Evolutionary conservation across 495 filamentous ascomycete species (phyloP).

Genomic region (Trichocladium antarcticum): DNA sequence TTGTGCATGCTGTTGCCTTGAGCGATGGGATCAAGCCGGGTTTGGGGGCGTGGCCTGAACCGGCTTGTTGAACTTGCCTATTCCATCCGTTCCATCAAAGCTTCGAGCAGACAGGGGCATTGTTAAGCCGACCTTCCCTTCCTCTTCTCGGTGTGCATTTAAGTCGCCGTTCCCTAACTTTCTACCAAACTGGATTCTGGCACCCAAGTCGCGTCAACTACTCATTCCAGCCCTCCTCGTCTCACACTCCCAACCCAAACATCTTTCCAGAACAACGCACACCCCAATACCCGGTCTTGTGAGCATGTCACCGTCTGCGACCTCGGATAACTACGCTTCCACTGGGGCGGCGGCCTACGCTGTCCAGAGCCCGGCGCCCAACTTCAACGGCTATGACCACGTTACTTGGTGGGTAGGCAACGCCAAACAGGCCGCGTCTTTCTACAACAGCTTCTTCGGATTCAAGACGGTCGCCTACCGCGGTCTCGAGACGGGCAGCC

Average conservation of each 20-base stretch:
- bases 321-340: constrained; percentile 40
- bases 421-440: constrained; percentile 82
- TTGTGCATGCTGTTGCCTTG: not conserved
- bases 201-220: not conserved
- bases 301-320: constrained; percentile 63
- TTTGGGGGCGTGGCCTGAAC: constrained; percentile 5
- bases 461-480: constrained; percentile 71
- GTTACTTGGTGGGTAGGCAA: constrained; percentile 92
- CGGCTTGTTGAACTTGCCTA: not conserved
- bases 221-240: not conserved
- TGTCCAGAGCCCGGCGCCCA: constrained; percentile 33
- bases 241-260: not conserved
- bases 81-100: constrained; percentile 3
- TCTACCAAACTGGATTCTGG: too few relatives aligned
- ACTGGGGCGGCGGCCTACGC: constrained; percentile 35
- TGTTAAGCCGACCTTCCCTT: constrained; percentile 18
- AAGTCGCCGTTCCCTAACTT: constrained; percentile 3
- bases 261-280: not conserved
- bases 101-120: constrained; percentile 5
- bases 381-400: constrained; percentile 77
- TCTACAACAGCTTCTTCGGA: constrained; percentile 75
- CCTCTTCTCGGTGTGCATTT: constrained; percentile 2
- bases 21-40: not conserved
- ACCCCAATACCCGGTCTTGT: constrained; percentile 9
- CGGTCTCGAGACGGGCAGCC: constrained; percentile 76